phyloP scores from a whole-genome alignment of 1,284 basidiomycete genomes.

The Rhodotorula sp. region DNA sequence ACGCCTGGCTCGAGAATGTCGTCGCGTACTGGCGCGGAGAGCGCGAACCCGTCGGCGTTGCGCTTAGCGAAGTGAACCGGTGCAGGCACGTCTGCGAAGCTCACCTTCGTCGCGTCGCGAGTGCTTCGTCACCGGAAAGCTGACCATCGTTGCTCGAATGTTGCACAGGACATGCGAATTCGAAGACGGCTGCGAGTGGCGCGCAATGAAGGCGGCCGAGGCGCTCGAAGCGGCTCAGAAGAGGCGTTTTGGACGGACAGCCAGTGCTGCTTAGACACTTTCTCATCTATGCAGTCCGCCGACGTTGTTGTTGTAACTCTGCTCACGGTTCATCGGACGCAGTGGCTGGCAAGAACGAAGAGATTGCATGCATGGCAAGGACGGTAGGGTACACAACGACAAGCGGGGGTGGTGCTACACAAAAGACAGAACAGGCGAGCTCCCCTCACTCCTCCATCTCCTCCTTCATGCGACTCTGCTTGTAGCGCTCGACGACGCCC shows the following conservation, averaged over 20 bases:
- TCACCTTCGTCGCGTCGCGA: too few relatives aligned
- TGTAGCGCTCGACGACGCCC: neutral
- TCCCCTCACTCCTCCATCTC: neutral
- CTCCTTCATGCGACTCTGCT: neutral
- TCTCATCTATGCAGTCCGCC: too few relatives aligned
- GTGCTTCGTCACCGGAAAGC: neutral
- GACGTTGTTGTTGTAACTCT: neutral
- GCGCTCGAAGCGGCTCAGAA: conserved; percentile 5
- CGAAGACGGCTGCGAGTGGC: conserved; percentile 44
- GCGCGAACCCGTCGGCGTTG: conserved; percentile 17
- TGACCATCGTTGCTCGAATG: neutral
- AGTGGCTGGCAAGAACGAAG: too few relatives aligned
- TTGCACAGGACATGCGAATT: conserved; percentile 42
- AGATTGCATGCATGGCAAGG: neutral
- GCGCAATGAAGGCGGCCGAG: conserved; percentile 34
- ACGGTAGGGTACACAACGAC: neutral
- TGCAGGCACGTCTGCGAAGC: conserved; percentile 15
- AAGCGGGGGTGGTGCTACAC: neutral
- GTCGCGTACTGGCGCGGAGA: conserved; percentile 38
- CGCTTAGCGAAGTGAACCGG: conserved; percentile 6
- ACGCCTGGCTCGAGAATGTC: conserved; percentile 16
- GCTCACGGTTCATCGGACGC: too few relatives aligned
- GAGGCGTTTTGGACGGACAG: neutral
- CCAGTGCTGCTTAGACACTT: neutral
- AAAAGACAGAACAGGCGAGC: too few relatives aligned